Conservation (phyloP, 1,139 yeast species). For the Taphrina betulina region DNA sequence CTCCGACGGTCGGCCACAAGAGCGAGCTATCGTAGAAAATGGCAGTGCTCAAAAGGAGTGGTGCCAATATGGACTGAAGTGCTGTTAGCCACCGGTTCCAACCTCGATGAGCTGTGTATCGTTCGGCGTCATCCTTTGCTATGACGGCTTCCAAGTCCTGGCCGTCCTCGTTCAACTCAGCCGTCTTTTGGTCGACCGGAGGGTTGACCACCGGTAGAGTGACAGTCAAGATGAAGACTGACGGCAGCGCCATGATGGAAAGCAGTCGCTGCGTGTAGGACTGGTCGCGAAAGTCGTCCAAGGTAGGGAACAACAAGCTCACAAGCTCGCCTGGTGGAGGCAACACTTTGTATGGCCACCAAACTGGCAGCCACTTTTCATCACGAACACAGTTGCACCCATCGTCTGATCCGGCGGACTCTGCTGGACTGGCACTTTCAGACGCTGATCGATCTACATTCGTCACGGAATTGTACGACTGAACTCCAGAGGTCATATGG, state of each 20-base stretch:
- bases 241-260: slow-evolving; percentile 48
- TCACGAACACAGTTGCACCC: neutral
- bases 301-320: slow-evolving; percentile 41
- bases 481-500: neutral
- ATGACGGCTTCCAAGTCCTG: slow-evolving; percentile 7
- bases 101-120: slow-evolving; percentile 33
- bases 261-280: slow-evolving; percentile 41
- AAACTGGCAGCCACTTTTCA: slow-evolving; percentile 8
- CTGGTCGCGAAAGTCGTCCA: slow-evolving; percentile 39
- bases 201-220: slow-evolving; percentile 53
- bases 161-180: slow-evolving; percentile 16
- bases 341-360: slow-evolving; percentile 20
- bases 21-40: slow-evolving; percentile 25
- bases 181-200: slow-evolving; percentile 35
- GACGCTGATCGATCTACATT: slow-evolving; percentile 1
- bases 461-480: slow-evolving; percentile 15
- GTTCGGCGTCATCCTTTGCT: slow-evolving; percentile 29
- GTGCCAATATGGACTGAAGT: slow-evolving; percentile 42
- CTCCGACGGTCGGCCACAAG: slow-evolving; percentile 15
- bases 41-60: slow-evolving; percentile 39
- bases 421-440: neutral
- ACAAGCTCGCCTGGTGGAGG: slow-evolving; percentile 27
- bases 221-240: slow-evolving; percentile 50
- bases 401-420: neutral
- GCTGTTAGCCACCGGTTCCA: slow-evolving; percentile 40